Conservation (phyloP, 148 eudicot species). For the Polygonum maritimum region DNA sequence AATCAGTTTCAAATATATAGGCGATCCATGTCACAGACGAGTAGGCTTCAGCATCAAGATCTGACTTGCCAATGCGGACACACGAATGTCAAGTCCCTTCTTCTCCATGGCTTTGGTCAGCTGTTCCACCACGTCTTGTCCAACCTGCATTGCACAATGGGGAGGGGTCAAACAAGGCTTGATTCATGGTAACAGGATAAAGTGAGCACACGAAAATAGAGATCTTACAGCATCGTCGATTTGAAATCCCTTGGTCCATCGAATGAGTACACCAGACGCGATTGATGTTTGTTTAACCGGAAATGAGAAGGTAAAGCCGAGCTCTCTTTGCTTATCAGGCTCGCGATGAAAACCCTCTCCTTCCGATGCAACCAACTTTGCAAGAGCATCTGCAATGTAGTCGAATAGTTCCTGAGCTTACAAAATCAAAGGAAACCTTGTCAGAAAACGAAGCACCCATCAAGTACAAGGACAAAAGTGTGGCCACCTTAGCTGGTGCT, state of each 20-base stretch:
- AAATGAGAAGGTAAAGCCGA: constrained; percentile 97
- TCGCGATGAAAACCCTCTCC: constrained; percentile 59
- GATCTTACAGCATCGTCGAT: constrained; percentile 59
- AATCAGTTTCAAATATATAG: neutral
- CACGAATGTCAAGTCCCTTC: constrained; percentile 78
- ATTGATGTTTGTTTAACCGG: constrained; percentile 85
- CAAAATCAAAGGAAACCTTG: constrained; percentile 12
- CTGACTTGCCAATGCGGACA: constrained; percentile 71
- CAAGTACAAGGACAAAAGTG: constrained; percentile 1
- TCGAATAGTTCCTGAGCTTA: constrained; percentile 73
- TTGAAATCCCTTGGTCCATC: constrained; percentile 91
- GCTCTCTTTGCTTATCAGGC: constrained; percentile 78
- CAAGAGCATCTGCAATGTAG: constrained; percentile 75
- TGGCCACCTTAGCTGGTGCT: constrained; percentile 17
- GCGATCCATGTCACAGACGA: neutral
- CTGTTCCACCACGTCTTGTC: constrained; percentile 80
- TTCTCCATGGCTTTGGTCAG: constrained; percentile 73
- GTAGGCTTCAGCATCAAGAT: neutral
- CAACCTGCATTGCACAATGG: constrained; percentile 41
- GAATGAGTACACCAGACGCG: constrained; percentile 65
- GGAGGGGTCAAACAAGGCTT: neutral
- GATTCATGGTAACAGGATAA: neutral
- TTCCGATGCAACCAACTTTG: constrained; percentile 83
- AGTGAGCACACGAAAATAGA: neutral
- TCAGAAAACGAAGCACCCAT: constrained; percentile 1